phyloP scores from a whole-genome alignment of 2,329 filamentous ascomycete genomes.

The Diaporthe amygdali region DNA sequence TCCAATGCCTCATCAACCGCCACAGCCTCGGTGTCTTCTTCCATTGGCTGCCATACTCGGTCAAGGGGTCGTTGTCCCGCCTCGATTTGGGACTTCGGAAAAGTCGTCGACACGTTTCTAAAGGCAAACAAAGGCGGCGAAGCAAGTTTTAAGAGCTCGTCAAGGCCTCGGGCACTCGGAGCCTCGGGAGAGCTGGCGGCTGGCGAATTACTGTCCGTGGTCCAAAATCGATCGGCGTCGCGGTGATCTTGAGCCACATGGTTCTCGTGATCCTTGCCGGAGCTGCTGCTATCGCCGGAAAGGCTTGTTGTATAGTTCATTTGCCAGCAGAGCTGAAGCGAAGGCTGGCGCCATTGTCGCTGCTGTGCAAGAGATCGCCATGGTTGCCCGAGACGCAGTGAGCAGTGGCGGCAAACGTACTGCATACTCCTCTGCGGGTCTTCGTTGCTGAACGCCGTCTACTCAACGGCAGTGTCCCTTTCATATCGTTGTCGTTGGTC shows the following conservation, averaged over 20 bases:
- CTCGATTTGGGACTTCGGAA: not conserved
- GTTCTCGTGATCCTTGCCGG: not conserved
- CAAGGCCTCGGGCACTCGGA: not conserved
- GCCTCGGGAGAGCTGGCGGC: not conserved
- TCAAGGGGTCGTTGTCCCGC: not conserved
- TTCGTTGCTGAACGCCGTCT: conserved; percentile 21
- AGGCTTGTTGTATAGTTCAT: not conserved
- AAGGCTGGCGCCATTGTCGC: not conserved
- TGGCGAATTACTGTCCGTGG: not conserved
- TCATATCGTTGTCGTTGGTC: conserved; percentile 18
- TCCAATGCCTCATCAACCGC: conserved; percentile 10
- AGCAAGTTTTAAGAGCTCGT: not conserved
- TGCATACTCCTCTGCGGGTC: conserved; percentile 23
- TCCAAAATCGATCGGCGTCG: not conserved
- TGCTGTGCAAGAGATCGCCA: conserved; percentile 11
- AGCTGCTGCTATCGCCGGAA: not conserved
- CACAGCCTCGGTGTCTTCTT: not conserved
- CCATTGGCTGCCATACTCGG: not conserved
- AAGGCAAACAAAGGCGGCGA: not conserved
- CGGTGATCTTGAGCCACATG: not conserved
- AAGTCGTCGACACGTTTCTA: not conserved
- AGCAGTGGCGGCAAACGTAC: conserved; percentile 25
- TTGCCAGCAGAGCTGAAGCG: not conserved
- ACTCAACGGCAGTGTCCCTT: conserved; percentile 16
- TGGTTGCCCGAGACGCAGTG: conserved; percentile 25